Evolutionary conservation across 257 asterid species (phyloP).

Genomic region (Solanum gracilifrons): DNA sequence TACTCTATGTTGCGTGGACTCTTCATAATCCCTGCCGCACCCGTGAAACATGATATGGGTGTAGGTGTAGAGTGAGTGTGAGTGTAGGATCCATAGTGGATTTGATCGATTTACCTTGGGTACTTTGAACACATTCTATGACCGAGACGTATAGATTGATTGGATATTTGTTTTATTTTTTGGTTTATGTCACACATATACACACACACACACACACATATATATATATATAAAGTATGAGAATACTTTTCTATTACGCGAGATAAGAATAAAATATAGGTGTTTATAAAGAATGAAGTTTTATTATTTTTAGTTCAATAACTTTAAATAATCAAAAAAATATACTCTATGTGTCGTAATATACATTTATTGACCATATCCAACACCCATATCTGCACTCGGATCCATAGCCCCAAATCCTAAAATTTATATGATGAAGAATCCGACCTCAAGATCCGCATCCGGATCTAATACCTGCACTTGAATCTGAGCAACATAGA

Average conservation of each 20-base stretch:
- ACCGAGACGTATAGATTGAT: not conserved
- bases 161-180: not conserved
- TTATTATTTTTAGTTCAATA: not conserved
- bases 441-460: not conserved
- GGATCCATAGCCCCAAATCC: not conserved
- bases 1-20: not conserved
- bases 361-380: not conserved
- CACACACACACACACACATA: too few relatives aligned
- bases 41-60: not conserved
- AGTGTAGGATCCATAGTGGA: not conserved
- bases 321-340: not conserved
- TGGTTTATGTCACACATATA: not conserved
- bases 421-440: not conserved
- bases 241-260: not conserved
- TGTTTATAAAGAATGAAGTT: not conserved
- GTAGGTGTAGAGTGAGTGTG: not conserved
- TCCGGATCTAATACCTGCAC: not conserved
- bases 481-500: not conserved
- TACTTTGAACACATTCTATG: not conserved
- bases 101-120: not conserved
- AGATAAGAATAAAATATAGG: not conserved
- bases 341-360: not conserved
- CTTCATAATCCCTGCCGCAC: not conserved
- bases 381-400: too few relatives aligned
- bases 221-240: not conserved